These are phyloP conservation scores for Polychytrium aggregatum DNA, from an alignment of 192 early-diverging fungal genomes.

Conservation along the genomic window DNA sequence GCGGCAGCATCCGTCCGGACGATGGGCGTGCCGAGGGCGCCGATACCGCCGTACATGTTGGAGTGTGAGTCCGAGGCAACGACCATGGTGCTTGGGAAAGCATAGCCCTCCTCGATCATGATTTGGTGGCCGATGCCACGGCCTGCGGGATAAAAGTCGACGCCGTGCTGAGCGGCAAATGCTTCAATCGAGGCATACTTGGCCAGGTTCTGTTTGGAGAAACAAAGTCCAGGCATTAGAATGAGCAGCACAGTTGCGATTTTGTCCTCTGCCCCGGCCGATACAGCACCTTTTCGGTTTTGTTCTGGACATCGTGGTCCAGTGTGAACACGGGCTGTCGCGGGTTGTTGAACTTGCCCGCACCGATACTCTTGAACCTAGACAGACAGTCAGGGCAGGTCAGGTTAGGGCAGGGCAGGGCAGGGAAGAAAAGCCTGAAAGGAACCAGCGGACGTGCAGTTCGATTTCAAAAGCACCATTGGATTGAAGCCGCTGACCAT, in stretches of 20 bases:
- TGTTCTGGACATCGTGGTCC: conserved; percentile 99
- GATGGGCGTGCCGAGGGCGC: conserved; percentile 88
- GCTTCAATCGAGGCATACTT: conserved; percentile 79
- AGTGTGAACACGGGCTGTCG: conserved; percentile 87
- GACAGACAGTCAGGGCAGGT: neutral
- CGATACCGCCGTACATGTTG: conserved; percentile 99
- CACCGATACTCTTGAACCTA: conserved; percentile 85
- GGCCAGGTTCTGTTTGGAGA: conserved; percentile 48
- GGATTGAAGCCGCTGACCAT: no score
- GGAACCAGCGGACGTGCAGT: neutral
- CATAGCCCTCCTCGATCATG: conserved; percentile 95
- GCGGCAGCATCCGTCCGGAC: conserved; percentile 97
- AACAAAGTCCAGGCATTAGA: neutral
- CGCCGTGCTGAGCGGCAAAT: conserved; percentile 70
- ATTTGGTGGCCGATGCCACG: conserved; percentile 97
- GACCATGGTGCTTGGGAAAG: conserved; percentile 83
- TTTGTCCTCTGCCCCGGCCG: no score
- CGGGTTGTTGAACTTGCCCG: conserved; percentile 64
- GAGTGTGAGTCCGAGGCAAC: conserved; percentile 98
- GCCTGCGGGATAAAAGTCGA: conserved; percentile 91
- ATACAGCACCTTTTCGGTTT: conserved; percentile 74
- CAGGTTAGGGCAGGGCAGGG: neutral
- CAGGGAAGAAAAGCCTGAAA: neutral
- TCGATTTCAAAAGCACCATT: no score
- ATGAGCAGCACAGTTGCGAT: neutral